phyloP scores from a whole-genome alignment of 139 green algal species.

The Klebsormidium nitens region DNA sequence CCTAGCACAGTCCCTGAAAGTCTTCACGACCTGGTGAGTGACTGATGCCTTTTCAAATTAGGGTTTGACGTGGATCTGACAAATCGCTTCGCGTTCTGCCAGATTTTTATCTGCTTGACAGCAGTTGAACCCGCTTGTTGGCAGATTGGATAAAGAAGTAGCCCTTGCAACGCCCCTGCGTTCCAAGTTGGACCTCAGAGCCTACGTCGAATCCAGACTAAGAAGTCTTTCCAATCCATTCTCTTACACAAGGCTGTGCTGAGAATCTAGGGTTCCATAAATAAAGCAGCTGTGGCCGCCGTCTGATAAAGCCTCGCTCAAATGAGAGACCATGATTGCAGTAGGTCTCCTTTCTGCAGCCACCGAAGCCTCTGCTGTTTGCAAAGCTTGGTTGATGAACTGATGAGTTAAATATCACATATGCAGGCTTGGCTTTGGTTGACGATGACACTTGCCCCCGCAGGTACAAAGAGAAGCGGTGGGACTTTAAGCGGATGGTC shows the following conservation, averaged over 20 bases:
- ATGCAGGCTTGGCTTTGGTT: too few species aligned
- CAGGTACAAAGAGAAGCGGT: slow-evolving; percentile 72
- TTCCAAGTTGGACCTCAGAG: neutral
- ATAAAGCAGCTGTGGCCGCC: neutral
- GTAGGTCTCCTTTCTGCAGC: neutral
- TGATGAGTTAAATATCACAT: too few species aligned
- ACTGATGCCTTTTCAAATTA: too few species aligned
- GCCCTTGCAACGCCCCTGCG: neutral
- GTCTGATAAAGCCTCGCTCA: slow-evolving; percentile 1
- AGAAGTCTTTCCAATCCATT: too few species aligned
- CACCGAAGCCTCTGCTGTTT: neutral
- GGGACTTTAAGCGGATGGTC: slow-evolving; percentile 67
- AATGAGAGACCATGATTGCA: neutral
- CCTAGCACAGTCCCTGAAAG: slow-evolving; percentile 62
- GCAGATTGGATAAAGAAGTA: neutral
- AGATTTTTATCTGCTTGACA: slow-evolving; percentile 8
- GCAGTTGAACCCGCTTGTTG: neutral
- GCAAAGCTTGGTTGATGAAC: too few species aligned
- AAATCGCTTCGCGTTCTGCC: too few species aligned
- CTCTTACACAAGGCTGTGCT: too few species aligned
- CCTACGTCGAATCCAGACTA: neutral
- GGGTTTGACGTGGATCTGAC: too few species aligned
- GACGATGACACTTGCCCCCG: too few species aligned
- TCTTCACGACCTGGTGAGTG: slow-evolving; percentile 60
- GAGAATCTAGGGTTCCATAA: too few species aligned